These are phyloP conservation scores for Neoboletus magnificus DNA, from an alignment of 768 basidiomycete species.

Conservation along the genomic window DNA sequence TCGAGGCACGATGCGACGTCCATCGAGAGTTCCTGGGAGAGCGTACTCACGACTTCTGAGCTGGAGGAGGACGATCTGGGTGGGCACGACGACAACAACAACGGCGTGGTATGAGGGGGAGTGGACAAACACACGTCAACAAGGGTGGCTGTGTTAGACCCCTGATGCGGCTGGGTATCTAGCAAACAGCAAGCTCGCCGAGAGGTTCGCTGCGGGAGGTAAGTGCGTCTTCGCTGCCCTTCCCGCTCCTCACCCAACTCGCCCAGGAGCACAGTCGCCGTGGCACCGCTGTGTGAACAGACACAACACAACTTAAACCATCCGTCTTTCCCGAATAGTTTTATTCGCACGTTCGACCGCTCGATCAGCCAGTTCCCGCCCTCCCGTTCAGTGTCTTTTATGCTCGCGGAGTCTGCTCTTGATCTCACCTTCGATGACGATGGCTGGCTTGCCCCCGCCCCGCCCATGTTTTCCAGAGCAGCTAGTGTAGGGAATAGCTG, in stretches of 20 bases:
- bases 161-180: not conserved
- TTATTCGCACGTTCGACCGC: not conserved
- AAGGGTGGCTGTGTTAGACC: conserved; percentile 22
- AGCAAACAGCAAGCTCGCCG: too few relatives aligned
- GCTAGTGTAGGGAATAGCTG: conserved; percentile 75
- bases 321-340: not conserved
- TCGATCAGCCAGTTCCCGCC: not conserved
- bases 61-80: conserved; percentile 45
- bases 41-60: conserved; percentile 52
- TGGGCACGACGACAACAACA: conserved; percentile 2
- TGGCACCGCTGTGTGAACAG: conserved; percentile 14
- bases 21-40: not conserved
- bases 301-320: conserved; percentile 4
- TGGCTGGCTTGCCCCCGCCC: conserved; percentile 58
- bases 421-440: conserved; percentile 68
- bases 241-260: not conserved
- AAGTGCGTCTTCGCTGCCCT: not conserved
- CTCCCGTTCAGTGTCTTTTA: conserved; percentile 23
- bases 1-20: not conserved
- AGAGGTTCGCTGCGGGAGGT: not conserved
- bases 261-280: not conserved
- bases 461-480: conserved; percentile 52
- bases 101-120: not conserved
- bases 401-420: conserved; percentile 58
- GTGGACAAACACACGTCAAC: conserved; percentile 26